These are phyloP conservation scores for Beauveria caledonica DNA, from an alignment of 2,329 filamentous ascomycete genomes.

Conservation along the genomic window DNA sequence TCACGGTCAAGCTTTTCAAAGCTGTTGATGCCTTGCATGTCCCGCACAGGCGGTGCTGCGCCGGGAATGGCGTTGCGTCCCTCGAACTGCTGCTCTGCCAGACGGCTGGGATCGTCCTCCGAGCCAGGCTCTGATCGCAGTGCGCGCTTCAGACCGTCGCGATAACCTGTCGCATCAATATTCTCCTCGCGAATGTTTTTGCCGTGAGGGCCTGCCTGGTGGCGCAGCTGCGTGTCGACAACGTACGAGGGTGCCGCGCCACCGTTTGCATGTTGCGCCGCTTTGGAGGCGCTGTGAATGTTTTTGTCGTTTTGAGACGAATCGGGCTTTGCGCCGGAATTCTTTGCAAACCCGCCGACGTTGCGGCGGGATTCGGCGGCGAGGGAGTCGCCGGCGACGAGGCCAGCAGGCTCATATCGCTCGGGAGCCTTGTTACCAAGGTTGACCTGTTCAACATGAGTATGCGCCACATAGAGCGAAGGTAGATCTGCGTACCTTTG, in stretches of 20 bases:
- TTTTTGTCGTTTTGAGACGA: slow-evolving; percentile 1
- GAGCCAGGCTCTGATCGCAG: slow-evolving; percentile 37
- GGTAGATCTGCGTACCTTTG: not conserved
- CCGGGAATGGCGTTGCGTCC: slow-evolving; percentile 10
- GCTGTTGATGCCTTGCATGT: not conserved
- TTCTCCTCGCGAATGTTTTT: slow-evolving; percentile 34
- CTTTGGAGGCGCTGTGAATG: slow-evolving; percentile 11
- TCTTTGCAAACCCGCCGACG: slow-evolving; percentile 53
- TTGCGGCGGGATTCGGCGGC: slow-evolving; percentile 61
- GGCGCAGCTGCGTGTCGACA: slow-evolving; percentile 24
- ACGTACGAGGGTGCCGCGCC: slow-evolving; percentile 32
- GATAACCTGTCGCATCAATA: slow-evolving; percentile 24
- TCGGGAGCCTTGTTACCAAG: slow-evolving; percentile 38
- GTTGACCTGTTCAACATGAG: slow-evolving; percentile 31
- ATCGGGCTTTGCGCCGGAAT: slow-evolving; percentile 38
- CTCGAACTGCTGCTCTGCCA: slow-evolving; percentile 36
- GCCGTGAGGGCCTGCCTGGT: slow-evolving; percentile 30
- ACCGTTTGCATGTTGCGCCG: slow-evolving; percentile 9
- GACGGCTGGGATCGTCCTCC: slow-evolving; percentile 37
- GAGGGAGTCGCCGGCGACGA: slow-evolving; percentile 60
- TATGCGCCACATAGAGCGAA: not conserved
- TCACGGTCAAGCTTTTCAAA: not conserved
- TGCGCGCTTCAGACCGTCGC: slow-evolving; percentile 31
- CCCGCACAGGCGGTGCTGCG: not conserved
- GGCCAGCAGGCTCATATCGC: slow-evolving; percentile 54